Conservation (phyloP, 2,329 filamentous ascomycete genomes). For the Hymenoscyphus occultus region DNA sequence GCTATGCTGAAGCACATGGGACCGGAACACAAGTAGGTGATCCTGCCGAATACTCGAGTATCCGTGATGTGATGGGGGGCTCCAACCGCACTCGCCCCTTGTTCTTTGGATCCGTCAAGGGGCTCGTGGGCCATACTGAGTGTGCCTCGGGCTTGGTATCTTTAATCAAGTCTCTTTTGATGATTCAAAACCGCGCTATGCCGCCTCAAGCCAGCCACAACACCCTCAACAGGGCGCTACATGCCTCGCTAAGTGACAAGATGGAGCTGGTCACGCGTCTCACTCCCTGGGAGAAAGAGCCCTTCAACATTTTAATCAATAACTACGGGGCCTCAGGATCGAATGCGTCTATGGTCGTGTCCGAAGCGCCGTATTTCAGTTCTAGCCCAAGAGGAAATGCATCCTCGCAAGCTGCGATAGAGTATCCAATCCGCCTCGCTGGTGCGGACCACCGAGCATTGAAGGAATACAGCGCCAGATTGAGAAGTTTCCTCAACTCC, state of each 20-base stretch:
- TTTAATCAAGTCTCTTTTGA: constrained; percentile 44
- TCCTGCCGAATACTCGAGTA: constrained; percentile 23
- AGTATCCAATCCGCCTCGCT: too few species aligned
- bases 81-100: not conserved
- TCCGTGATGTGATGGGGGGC: constrained; percentile 15
- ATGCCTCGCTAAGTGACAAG: not conserved
- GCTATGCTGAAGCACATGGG: constrained; percentile 36
- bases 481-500: not conserved
- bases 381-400: too few species aligned
- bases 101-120: constrained; percentile 33
- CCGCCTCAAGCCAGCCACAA: constrained; percentile 29
- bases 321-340: constrained; percentile 28
- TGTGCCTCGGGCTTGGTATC: constrained; percentile 43
- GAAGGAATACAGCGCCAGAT: not conserved
- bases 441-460: not conserved
- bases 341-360: constrained; percentile 23
- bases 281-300: too few species aligned
- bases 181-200: constrained; percentile 31
- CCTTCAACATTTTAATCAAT: constrained; percentile 14
- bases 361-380: not conserved
- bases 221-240: constrained; percentile 36
- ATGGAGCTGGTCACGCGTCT: constrained; percentile 16
- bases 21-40: constrained; percentile 36
- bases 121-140: constrained; percentile 46
- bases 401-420: too few species aligned